phyloP scores from a whole-genome alignment of 805 yeast species.

The Nakazawaea pomicola region DNA sequence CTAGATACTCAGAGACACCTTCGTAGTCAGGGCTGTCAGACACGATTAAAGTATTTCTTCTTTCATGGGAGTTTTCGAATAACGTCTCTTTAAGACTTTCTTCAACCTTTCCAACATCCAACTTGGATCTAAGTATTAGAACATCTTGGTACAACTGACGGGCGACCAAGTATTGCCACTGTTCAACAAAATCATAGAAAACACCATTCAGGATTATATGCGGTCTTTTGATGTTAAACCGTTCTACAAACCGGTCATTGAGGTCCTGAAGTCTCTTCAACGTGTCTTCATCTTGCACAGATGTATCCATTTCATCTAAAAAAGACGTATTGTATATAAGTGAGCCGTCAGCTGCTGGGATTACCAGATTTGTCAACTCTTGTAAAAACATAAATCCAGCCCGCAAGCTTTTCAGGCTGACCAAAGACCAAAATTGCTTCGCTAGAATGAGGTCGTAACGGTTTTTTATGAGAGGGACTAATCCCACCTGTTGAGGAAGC shows the following conservation, averaged over 20 bases:
- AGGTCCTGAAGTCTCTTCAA: slow-evolving; percentile 21
- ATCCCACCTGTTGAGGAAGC: slow-evolving; percentile 76
- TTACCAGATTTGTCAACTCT: slow-evolving; percentile 14
- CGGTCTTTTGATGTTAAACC: slow-evolving; percentile 41
- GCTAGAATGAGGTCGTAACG: slow-evolving; percentile 20
- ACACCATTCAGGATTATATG: slow-evolving; percentile 71
- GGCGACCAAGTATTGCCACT: slow-evolving; percentile 53
- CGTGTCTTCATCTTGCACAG: slow-evolving; percentile 7
- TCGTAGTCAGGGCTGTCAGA: slow-evolving; percentile 37
- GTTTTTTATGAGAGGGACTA: slow-evolving; percentile 54
- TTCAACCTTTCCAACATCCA: slow-evolving; percentile 24
- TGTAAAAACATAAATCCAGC: slow-evolving; percentile 21
- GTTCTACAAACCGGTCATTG: slow-evolving; percentile 21
- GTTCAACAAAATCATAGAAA: slow-evolving; percentile 42
- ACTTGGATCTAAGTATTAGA: slow-evolving; percentile 23
- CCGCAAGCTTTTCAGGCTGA: slow-evolving; percentile 16
- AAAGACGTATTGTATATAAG: slow-evolving; percentile 3
- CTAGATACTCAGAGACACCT: slow-evolving; percentile 5
- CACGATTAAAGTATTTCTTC: slow-evolving; percentile 45
- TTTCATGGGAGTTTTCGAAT: slow-evolving; percentile 33
- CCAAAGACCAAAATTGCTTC: slow-evolving; percentile 20
- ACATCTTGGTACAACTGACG: slow-evolving; percentile 54
- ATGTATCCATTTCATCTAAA: slow-evolving; percentile 5
- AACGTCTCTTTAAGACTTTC: slow-evolving; percentile 34
- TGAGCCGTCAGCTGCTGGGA: neutral